Evolutionary conservation across 331 rosid species (phyloP), one percentile per base, ranked within the genome.

Genomic region (Quercus tomentella): DNA sequence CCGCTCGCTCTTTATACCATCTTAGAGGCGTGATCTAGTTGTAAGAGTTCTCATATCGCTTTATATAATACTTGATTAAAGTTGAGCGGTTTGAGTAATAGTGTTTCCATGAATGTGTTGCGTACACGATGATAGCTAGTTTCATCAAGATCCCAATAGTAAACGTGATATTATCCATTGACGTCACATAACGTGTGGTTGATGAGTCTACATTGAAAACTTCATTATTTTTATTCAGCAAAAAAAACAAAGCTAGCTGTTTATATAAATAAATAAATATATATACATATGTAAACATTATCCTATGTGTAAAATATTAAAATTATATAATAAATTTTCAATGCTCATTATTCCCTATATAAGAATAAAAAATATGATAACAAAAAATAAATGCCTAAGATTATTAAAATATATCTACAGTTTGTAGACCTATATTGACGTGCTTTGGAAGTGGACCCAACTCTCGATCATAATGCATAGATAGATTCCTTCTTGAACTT

Each of bases 391-490:
- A 75, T 78, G 81, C 75, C 65, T 76, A 51, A 70, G 82, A 74
- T 78, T 81, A 78, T 80, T 82, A 69, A 81, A 73, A 68, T 82
- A 83, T 82, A 80, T 79, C 76, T 75, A 76, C 83, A 81, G 41
- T 63, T 62, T 73, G 78, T 58, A 70, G 49, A 77, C 12, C 84
- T 87, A 82, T 83, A 80, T 81, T 85, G 87, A 85, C 72, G 17
- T 81, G 77, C 84, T 83, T 81, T 78, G 84, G 76, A 83, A 72
- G 84, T 85, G 91, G 86, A 41, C 45, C 45, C 45, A 41, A 41
- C 45, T 70, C 87, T 86, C 86, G 51, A 81, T 67, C 71, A 76
- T 83, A 83, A 76, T 81, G 75, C 45, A 49, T 12, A 14, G 81
- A 82, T 75, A 37, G 84, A 80, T 80, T 80, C 87, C 72, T 71